Evolutionary conservation across 2,329 filamentous ascomycete species (phyloP).

Genomic region (Chrysoporthe deuterocubensis): DNA sequence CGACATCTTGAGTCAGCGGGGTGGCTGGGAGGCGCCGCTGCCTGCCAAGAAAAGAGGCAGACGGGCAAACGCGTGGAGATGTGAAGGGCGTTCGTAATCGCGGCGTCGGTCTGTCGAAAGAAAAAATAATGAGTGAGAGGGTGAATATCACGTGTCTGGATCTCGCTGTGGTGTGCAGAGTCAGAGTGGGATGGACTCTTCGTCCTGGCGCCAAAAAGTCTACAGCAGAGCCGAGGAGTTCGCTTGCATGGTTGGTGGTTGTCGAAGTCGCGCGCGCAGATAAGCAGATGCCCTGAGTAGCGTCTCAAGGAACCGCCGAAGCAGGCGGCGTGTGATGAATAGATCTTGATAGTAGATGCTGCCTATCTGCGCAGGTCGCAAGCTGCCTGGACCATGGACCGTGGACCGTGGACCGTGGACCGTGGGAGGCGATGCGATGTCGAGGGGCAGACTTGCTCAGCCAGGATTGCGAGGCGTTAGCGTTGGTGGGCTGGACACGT

Average conservation of each 20-base stretch:
- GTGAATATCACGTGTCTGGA: background rate
- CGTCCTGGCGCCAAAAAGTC: conserved; percentile 17
- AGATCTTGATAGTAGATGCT: background rate
- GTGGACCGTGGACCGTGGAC: background rate
- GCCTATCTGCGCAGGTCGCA: background rate
- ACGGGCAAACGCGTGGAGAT: conserved; percentile 2
- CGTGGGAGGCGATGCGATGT: conserved; percentile 12
- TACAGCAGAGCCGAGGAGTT: background rate
- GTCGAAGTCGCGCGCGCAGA: conserved; percentile 17
- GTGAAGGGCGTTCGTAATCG: conserved; percentile 5
- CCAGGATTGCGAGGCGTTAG: conserved; percentile 5
- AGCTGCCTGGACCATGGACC: background rate
- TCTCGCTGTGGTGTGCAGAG: conserved; percentile 6
- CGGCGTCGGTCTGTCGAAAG: conserved; percentile 11
- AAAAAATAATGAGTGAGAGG: background rate
- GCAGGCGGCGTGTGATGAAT: background rate
- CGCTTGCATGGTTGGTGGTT: conserved; percentile 14
- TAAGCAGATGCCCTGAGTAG: conserved; percentile 9
- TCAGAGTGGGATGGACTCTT: conserved; percentile 15
- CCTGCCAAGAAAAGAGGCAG: background rate
- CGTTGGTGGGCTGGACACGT: background rate
- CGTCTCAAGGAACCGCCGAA: background rate
- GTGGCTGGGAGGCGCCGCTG: conserved; percentile 3
- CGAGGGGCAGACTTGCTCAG: conserved; percentile 17
- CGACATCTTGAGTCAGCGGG: conserved; percentile 51